phyloP scores from a whole-genome alignment of 2,329 filamentous ascomycete species.

The Colletotrichum scovillei region DNA sequence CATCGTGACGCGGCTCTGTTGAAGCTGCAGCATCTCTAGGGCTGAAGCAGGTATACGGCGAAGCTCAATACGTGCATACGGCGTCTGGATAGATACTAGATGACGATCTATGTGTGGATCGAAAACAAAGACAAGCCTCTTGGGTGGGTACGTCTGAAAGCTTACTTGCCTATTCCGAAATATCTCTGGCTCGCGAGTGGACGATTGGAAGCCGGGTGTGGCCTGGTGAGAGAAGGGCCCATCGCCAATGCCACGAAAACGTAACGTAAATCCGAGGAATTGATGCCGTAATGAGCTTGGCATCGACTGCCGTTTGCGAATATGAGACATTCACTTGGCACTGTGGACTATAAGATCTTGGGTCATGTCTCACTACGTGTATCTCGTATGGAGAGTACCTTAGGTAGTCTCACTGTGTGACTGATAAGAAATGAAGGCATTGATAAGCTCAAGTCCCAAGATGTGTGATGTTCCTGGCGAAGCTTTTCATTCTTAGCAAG shows the following conservation, averaged over 20 bases:
- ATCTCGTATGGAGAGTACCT: not conserved
- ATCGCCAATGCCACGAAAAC: constrained; percentile 6
- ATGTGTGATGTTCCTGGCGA: not conserved
- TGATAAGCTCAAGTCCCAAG: not conserved
- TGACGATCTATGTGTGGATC: not conserved
- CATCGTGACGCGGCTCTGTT: not conserved
- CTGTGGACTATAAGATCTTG: not conserved
- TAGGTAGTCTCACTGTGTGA: not conserved
- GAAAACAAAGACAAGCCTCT: not conserved
- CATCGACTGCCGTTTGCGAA: not conserved
- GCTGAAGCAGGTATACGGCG: not conserved
- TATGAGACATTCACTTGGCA: not conserved
- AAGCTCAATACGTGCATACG: not conserved
- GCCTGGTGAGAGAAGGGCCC: constrained; percentile 2
- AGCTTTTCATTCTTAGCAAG: constrained; percentile 10
- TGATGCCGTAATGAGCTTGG: constrained; percentile 6
- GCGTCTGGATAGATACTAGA: not conserved
- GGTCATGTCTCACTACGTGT: not conserved
- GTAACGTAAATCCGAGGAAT: not conserved
- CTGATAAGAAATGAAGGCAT: not conserved
- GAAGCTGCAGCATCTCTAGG: not conserved
- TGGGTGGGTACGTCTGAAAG: not conserved
- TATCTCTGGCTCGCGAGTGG: not conserved
- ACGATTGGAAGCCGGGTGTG: not conserved
- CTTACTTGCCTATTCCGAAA: constrained; percentile 1